Evolutionary conservation across 2,329 filamentous ascomycete genomes (phyloP).

Genomic region (Penicillium sp.): DNA sequence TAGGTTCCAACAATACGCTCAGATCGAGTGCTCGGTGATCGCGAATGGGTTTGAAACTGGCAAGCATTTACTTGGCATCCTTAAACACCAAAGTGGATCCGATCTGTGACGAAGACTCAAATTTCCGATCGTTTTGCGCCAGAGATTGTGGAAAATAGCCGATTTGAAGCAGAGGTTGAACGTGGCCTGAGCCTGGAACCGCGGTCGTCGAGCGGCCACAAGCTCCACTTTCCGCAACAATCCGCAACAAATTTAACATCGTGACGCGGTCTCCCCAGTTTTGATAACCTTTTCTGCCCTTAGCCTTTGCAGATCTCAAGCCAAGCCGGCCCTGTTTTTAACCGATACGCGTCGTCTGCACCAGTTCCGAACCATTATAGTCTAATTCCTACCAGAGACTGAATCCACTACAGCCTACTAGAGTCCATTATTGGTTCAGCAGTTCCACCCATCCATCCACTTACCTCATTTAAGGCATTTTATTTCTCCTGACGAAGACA

Average conservation of each 20-base stretch:
- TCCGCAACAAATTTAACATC: neutral
- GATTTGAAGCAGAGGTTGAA: neutral
- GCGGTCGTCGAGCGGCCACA: neutral
- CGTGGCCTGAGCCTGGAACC: neutral
- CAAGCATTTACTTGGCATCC: neutral
- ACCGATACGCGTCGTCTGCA: neutral
- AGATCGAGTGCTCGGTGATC: neutral
- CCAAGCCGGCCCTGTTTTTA: conserved; percentile 11
- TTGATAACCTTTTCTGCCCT: neutral
- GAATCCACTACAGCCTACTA: neutral
- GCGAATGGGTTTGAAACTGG: neutral
- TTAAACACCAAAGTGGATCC: neutral
- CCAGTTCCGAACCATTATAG: neutral
- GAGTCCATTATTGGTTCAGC: neutral
- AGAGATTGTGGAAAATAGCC: neutral
- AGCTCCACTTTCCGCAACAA: neutral
- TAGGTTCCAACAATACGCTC: neutral
- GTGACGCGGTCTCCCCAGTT: conserved; percentile 10
- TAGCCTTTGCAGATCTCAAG: conserved; percentile 9
- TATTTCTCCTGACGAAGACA: conserved; percentile 1
- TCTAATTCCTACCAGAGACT: neutral
- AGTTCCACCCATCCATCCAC: neutral
- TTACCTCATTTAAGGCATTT: neutral
- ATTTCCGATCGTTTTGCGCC: neutral
- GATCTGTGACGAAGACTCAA: neutral